A percentile compares a stretch with the other conserved stretches of the same genome.
Evolutionary conservation across 2,329 filamentous ascomycete genomes (phyloP).

Genomic region (Ciborinia camelliae): DNA sequence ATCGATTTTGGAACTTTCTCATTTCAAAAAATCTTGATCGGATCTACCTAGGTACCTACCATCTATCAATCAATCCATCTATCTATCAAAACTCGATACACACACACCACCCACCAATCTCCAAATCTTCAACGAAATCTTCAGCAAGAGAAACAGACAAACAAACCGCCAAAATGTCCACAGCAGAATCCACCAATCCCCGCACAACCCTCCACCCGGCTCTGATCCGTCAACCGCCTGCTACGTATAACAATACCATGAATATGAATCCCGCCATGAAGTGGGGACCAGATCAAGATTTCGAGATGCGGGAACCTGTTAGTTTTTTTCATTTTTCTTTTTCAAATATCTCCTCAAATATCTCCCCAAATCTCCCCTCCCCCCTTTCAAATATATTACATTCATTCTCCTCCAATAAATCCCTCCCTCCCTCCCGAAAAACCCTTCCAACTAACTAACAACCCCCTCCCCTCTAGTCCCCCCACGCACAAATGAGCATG

Average conservation of each 20-base stretch:
- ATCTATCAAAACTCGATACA: too few relatives aligned
- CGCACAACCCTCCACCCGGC: conserved; percentile 16
- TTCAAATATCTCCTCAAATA: too few relatives aligned
- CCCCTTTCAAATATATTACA: background rate
- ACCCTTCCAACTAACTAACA: background rate
- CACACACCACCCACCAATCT: background rate
- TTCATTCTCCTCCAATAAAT: background rate
- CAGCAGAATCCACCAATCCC: background rate
- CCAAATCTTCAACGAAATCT: too few relatives aligned
- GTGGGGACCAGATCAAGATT: background rate
- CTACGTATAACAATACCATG: background rate
- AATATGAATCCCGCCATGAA: too few relatives aligned
- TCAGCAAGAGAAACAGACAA: too few relatives aligned
- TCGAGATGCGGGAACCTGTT: conserved; percentile 7
- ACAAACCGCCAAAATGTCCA: background rate
- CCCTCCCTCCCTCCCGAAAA: background rate
- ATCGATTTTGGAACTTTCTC: too few relatives aligned
- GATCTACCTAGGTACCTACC: too few relatives aligned
- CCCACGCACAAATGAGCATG: background rate
- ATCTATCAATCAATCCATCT: too few relatives aligned
- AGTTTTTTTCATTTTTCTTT: background rate
- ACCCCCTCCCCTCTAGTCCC: background rate
- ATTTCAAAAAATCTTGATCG: too few relatives aligned
- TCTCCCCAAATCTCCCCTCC: background rate
- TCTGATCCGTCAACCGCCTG: conserved; percentile 16